phyloP scores from a whole-genome alignment of 2,329 filamentous ascomycete genomes.

The Diaporthe humulicola region DNA sequence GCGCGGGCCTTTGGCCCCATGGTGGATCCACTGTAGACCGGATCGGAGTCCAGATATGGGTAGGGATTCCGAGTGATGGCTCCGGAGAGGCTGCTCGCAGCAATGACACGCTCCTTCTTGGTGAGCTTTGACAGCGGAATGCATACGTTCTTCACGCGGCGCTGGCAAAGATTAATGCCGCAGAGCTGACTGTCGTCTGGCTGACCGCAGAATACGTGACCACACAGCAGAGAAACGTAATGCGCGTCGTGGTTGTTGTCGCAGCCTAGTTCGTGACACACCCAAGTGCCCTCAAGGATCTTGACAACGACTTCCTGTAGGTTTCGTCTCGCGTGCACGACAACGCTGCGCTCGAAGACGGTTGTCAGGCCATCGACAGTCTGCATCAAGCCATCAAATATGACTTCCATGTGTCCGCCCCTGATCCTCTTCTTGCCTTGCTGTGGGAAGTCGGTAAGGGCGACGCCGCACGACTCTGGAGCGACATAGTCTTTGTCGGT shows the following conservation, averaged over 20 bases:
- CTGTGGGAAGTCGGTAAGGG: background rate
- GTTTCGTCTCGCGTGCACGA: conserved; percentile 33
- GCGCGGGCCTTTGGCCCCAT: conserved; percentile 42
- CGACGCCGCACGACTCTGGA: conserved; percentile 32
- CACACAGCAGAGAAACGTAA: conserved; percentile 35
- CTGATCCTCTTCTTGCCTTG: conserved; percentile 34
- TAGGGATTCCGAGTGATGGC: conserved; percentile 24
- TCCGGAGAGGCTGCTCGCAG: conserved; percentile 11
- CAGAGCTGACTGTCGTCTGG: conserved; percentile 13
- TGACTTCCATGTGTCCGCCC: conserved; percentile 38
- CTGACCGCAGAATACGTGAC: conserved; percentile 31
- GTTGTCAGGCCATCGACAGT: conserved; percentile 14
- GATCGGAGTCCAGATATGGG: background rate
- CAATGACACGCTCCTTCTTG: conserved; percentile 20
- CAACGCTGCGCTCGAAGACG: conserved; percentile 22
- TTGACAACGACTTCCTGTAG: conserved; percentile 26
- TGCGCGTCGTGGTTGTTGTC: background rate
- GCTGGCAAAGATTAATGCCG: conserved; percentile 31
- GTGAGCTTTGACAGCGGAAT: conserved; percentile 31
- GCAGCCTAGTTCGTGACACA: background rate
- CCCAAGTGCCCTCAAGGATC: conserved; percentile 17
- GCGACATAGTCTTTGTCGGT: conserved; percentile 35
- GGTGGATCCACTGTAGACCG: conserved; percentile 21
- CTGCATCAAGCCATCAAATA: conserved; percentile 38
- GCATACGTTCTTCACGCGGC: conserved; percentile 32